phyloP scores from a whole-genome alignment of 2,329 filamentous ascomycete genomes.

The Phialemoniopsis sp. region DNA sequence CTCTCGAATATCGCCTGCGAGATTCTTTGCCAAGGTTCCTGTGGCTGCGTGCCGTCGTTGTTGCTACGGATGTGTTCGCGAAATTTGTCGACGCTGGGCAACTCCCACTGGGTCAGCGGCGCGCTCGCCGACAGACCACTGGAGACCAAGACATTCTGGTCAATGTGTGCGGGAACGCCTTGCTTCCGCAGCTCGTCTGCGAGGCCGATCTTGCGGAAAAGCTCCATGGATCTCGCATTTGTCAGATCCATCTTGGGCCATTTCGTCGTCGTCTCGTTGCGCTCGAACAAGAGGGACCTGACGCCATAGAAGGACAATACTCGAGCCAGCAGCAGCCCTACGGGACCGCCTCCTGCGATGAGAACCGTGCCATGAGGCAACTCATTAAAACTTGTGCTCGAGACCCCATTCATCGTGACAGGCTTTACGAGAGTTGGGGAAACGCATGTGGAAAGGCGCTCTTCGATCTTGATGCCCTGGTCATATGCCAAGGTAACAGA shows the following conservation, averaged over 20 bases:
- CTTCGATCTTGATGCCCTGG: no score
- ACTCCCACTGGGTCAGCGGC: conserved; percentile 10
- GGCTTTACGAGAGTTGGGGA: no score
- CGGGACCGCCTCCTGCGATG: conserved; percentile 6
- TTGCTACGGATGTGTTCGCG: conserved; percentile 13
- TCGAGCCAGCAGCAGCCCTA: conserved; percentile 3
- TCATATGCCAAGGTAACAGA: no score
- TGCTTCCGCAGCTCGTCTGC: conserved; percentile 16
- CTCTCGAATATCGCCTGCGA: conserved; percentile 27
- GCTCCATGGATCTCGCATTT: conserved; percentile 24
- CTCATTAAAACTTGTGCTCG: no score
- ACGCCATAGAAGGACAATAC: conserved; percentile 3
- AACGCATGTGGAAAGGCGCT: no score
- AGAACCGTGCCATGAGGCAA: no score
- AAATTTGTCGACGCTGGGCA: conserved; percentile 9
- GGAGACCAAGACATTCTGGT: conserved; percentile 12
- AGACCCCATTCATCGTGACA: no score
- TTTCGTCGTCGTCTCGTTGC: neutral
- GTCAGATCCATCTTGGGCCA: conserved; percentile 29
- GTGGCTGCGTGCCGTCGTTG: conserved; percentile 25
- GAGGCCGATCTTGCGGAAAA: conserved; percentile 21
- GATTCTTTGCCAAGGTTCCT: conserved; percentile 22
- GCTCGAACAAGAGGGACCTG: conserved; percentile 3
- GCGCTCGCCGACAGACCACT: conserved; percentile 8
- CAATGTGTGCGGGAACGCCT: conserved; percentile 8